phyloP scores from a whole-genome alignment of 2,329 filamentous ascomycete genomes.

The Chaetomiaceae sp. region DNA sequence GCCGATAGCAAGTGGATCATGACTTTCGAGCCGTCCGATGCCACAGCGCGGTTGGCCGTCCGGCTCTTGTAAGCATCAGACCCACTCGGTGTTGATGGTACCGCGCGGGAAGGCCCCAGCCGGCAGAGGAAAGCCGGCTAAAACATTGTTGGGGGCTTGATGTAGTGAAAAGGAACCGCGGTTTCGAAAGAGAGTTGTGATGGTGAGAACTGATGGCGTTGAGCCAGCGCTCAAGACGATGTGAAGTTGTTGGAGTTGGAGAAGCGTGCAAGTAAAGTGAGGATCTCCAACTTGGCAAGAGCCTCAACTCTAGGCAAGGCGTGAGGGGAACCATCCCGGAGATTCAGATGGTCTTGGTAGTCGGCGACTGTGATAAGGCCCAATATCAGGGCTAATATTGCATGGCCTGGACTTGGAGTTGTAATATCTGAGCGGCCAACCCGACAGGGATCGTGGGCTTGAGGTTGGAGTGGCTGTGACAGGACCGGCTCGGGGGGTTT shows the following conservation, averaged over 20 bases:
- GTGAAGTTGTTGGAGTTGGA: not conserved
- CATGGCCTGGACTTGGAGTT: too few species aligned
- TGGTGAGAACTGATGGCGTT: not conserved
- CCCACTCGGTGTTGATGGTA: slow-evolving; percentile 15
- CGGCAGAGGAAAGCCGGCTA: slow-evolving; percentile 18
- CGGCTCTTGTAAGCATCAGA: slow-evolving; percentile 6
- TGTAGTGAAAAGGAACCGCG: too few species aligned
- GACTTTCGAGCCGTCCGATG: slow-evolving; percentile 20
- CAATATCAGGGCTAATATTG: not conserved
- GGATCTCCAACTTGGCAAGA: slow-evolving; percentile 16
- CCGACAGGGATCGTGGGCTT: too few species aligned
- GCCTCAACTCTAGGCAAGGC: slow-evolving; percentile 16
- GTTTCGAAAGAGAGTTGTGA: not conserved
- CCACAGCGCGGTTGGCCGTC: slow-evolving; percentile 5
- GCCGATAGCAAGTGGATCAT: slow-evolving; percentile 19
- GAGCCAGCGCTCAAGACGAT: not conserved
- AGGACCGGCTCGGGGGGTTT: not conserved
- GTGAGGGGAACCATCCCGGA: slow-evolving; percentile 7
- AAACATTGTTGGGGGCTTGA: slow-evolving; percentile 2
- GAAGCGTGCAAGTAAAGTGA: slow-evolving; percentile 2
- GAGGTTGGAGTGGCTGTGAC: not conserved
- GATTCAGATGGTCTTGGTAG: not conserved
- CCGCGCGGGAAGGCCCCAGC: slow-evolving; percentile 18
- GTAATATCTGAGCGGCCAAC: too few species aligned
- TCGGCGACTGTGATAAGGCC: not conserved